phyloP scores from a whole-genome alignment of 2,329 filamentous ascomycete genomes.

The Trichoderma aggressivum region DNA sequence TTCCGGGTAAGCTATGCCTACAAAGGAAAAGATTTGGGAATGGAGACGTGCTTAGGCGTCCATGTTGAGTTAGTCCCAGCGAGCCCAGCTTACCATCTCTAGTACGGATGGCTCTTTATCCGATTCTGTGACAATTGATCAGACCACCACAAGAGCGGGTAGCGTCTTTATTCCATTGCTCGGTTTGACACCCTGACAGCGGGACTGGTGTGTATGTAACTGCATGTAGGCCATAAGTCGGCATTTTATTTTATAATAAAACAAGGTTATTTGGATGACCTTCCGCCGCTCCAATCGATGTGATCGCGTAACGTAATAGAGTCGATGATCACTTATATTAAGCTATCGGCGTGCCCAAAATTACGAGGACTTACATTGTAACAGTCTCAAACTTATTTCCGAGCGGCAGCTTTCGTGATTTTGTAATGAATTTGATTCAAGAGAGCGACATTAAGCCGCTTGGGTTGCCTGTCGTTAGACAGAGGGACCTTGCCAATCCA shows the following conservation, averaged over 20 bases:
- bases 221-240: neutral
- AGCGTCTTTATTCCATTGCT: neutral
- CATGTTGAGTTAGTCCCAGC: neutral
- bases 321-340: neutral
- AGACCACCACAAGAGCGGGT: neutral
- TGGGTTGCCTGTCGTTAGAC: neutral
- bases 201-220: neutral
- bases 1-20: neutral
- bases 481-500: neutral
- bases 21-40: neutral
- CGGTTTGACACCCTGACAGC: neutral
- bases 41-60: neutral
- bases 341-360: neutral
- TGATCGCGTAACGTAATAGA: neutral
- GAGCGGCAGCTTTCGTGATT: neutral
- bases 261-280: fast-evolving
- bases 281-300: neutral
- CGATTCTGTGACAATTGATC: neutral
- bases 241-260: neutral
- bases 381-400: neutral
- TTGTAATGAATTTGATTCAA: neutral
- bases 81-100: neutral
- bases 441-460: neutral
- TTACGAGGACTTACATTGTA: neutral
- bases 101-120: neutral